Conservation (phyloP, 257 asterid genomes). For the Capsicum chinense region DNA sequence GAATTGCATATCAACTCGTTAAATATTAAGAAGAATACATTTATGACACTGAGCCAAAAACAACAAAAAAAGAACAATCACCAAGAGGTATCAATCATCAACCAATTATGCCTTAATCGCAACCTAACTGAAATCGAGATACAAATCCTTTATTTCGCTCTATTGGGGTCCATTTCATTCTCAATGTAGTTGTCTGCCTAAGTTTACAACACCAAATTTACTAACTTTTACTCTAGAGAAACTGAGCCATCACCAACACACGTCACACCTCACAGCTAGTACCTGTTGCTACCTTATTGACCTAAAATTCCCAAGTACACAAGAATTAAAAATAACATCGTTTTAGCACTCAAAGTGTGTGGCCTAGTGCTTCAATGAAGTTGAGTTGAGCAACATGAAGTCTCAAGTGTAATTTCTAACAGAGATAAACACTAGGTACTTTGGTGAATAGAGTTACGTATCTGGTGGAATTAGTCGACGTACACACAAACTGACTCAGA, state of each 20-base stretch:
- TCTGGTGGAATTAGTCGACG: too few species aligned
- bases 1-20: background rate
- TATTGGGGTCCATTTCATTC: background rate
- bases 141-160: background rate
- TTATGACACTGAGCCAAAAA: too few species aligned
- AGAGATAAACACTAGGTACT: too few species aligned
- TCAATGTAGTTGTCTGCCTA: background rate
- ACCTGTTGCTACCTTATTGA: too few species aligned
- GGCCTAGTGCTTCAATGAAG: too few species aligned
- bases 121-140: background rate
- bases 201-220: background rate
- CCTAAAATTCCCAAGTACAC: too few species aligned
- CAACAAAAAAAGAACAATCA: background rate
- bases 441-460: too few species aligned
- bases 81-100: background rate
- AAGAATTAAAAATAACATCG: background rate
- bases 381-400: too few species aligned
- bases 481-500: too few species aligned
- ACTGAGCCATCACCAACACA: background rate
- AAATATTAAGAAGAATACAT: background rate
- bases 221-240: background rate
- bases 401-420: too few species aligned
- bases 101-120: background rate
- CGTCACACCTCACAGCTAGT: background rate
- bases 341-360: too few species aligned